These are phyloP conservation scores for Pleoardoris graminearum DNA, from an alignment of 2,329 filamentous ascomycete genomes.

Conservation along the genomic window DNA sequence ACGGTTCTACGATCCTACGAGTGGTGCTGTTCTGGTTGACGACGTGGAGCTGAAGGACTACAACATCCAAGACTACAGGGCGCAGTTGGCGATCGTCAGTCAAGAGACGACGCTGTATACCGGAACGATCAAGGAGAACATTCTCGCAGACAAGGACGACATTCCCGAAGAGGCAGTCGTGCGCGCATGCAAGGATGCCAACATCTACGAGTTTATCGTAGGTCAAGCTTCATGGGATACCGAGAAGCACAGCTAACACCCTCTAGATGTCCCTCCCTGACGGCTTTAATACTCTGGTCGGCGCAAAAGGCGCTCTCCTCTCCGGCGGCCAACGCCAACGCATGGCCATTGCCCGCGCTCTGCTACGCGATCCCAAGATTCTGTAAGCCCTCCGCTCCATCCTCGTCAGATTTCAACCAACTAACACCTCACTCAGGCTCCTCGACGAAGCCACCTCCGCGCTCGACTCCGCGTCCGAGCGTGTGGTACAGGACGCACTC, in stretches of 20 bases:
- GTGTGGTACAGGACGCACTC: slow-evolving; percentile 78
- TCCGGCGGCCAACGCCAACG: slow-evolving; percentile 91
- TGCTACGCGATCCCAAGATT: slow-evolving; percentile 90
- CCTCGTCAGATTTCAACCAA: slow-evolving; percentile 47
- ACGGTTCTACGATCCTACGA: slow-evolving; percentile 88
- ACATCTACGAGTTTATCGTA: slow-evolving; percentile 45
- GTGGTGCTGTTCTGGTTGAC: slow-evolving; percentile 80
- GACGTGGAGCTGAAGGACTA: slow-evolving; percentile 78
- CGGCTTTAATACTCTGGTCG: slow-evolving; percentile 82
- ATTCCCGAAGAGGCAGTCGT: slow-evolving; percentile 73
- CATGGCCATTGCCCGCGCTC: slow-evolving; percentile 87
- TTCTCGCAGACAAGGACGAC: slow-evolving; percentile 66
- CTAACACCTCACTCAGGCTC: slow-evolving; percentile 24
- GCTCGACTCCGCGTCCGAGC: slow-evolving; percentile 57
- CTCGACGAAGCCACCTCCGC: slow-evolving; percentile 46
- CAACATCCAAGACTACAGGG: slow-evolving; percentile 81
- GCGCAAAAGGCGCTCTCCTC: slow-evolving; percentile 70
- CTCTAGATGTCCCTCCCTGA: slow-evolving; percentile 53
- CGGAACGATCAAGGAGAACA: slow-evolving; percentile 85
- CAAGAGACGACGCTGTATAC: slow-evolving; percentile 96
- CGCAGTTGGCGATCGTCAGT: slow-evolving; percentile 84
- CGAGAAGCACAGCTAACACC: neutral
- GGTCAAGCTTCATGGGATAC: neutral
- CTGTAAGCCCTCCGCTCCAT: slow-evolving; percentile 76
- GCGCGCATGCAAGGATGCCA: slow-evolving; percentile 74